These are phyloP conservation scores for Ophiostoma triangulosporum DNA, from an alignment of 2,329 filamentous ascomycete species.

Conservation along the genomic window DNA sequence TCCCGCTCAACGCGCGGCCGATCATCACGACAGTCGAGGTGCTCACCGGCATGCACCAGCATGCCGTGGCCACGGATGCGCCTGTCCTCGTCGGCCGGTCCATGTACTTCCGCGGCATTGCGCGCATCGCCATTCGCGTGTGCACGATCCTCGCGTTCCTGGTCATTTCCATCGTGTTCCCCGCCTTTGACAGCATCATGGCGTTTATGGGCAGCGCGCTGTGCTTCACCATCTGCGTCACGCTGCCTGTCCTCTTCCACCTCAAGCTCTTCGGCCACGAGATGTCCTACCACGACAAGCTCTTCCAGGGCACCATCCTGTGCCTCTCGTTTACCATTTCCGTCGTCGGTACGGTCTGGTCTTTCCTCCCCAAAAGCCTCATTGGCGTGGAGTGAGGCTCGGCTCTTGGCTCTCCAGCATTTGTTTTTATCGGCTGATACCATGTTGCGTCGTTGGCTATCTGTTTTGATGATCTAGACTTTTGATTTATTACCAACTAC, in stretches of 20 bases:
- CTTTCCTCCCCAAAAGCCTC: slow-evolving; percentile 67
- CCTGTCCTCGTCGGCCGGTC: slow-evolving; percentile 38
- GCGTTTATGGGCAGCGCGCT: slow-evolving; percentile 78
- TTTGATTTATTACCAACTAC: too few species aligned
- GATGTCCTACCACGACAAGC: slow-evolving; percentile 48
- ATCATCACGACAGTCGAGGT: slow-evolving; percentile 79
- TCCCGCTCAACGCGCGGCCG: slow-evolving; percentile 80
- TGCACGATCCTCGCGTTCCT: slow-evolving; percentile 59
- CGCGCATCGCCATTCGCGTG: slow-evolving; percentile 51
- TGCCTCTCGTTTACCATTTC: slow-evolving; percentile 54
- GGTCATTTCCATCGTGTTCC: slow-evolving; percentile 53
- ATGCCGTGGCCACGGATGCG: slow-evolving; percentile 27
- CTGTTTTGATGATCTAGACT: not conserved
- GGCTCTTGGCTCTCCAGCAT: not conserved
- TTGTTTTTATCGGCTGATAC: not conserved
- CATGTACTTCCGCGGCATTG: slow-evolving; percentile 40
- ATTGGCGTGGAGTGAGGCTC: slow-evolving; percentile 38
- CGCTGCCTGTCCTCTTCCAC: slow-evolving; percentile 78
- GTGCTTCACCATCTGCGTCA: slow-evolving; percentile 89
- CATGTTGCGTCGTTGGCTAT: not conserved
- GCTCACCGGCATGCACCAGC: slow-evolving; percentile 55
- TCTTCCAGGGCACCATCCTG: slow-evolving; percentile 56
- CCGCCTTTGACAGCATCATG: slow-evolving; percentile 82
- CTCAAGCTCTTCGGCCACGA: slow-evolving; percentile 75
- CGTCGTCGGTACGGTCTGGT: slow-evolving; percentile 69